Conservation (phyloP, 129 eudicot species). For the Tagetes patula region DNA sequence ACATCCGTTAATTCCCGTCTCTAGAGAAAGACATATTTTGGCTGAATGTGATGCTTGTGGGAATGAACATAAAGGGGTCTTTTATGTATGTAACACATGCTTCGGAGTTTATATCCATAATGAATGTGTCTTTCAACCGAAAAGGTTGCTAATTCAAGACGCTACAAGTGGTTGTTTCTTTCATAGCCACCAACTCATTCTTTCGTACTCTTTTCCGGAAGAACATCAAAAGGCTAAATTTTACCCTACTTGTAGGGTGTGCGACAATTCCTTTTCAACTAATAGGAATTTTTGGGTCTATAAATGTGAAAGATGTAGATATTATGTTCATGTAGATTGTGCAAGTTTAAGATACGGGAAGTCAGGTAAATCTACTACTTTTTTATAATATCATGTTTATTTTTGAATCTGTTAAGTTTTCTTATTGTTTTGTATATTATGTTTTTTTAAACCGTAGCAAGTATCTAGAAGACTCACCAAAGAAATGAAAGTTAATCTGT, state of each 20-base stretch:
- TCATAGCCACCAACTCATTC: slow-evolving; percentile 24
- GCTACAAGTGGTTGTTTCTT: neutral
- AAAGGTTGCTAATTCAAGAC: slow-evolving; percentile 7
- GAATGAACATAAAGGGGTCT: neutral
- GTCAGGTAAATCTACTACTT: neutral
- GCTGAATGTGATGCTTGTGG: neutral
- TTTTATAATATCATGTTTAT: too few relatives aligned
- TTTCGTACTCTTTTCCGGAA: slow-evolving; percentile 15
- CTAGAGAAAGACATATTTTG: neutral
- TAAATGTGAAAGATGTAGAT: slow-evolving; percentile 15
- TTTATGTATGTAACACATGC: neutral
- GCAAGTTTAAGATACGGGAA: neutral
- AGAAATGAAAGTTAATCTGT: too few relatives aligned
- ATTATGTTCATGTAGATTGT: slow-evolving; percentile 22
- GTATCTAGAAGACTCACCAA: too few relatives aligned
- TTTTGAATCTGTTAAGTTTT: neutral
- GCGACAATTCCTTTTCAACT: neutral
- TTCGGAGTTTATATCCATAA: neutral
- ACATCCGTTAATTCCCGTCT: neutral
- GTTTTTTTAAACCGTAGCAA: too few relatives aligned
- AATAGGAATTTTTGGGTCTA: slow-evolving; percentile 4
- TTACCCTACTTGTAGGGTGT: slow-evolving; percentile 9
- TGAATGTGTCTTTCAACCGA: neutral
- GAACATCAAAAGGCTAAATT: neutral
- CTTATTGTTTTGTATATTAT: neutral